Base-by-base conservation (phyloP, 2,329 filamentous ascomycete species). In the Aspergillus ibericus region DNA sequence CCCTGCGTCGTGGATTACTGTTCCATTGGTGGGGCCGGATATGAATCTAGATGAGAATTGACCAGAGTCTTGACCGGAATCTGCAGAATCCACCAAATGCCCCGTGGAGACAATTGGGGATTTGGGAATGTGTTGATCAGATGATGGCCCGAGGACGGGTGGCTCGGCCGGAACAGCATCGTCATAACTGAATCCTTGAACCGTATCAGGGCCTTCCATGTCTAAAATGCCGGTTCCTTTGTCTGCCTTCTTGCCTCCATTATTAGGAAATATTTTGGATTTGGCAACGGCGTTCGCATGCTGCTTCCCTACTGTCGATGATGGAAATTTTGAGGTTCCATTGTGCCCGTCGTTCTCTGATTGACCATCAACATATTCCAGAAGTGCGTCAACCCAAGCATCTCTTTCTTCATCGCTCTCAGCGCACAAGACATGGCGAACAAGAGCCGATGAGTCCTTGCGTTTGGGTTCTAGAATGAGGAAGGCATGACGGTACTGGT, bases 401-500 rank as follows among this genome's bases (percentile, higher is more conserved):
- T 99, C 95, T 59, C 95, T 87, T 78, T 99, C 95, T 59, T 83
- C 83, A 68, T 99, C 95, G 69, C 90, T 98, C 75, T 99, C 95
- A 0, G 95, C 93, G 73, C 95, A 99, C 16, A 99, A 81, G 0
- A 99, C 93, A 73, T 99, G 95, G 64, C 93, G 91, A 22, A 97
- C 91, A 54, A 93, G 84, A 65, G 90, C 92, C 20, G 83, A 88
- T 0, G 92, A 92, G 70, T 99, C 95, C 75, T 96, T 98, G 75
- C 92, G 92, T 80, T 99, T 99, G 1, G 93, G 93, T 71, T 99
- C 95, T 53, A 98, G 75, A 55, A 99, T 90, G 47, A 98, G 81
- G 78, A 99, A 99, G 0, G 95, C 95, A 77, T 99, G 95, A 5
- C 95, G 89, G 72, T 96, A 99, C 73, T 98, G 92, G 70, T 96